Percentiles rank a stretch among this genome's conserved stretches.
phyloP scores from a whole-genome alignment of 2,329 filamentous ascomycete species.

The Gaeumannomyces sp. region DNA sequence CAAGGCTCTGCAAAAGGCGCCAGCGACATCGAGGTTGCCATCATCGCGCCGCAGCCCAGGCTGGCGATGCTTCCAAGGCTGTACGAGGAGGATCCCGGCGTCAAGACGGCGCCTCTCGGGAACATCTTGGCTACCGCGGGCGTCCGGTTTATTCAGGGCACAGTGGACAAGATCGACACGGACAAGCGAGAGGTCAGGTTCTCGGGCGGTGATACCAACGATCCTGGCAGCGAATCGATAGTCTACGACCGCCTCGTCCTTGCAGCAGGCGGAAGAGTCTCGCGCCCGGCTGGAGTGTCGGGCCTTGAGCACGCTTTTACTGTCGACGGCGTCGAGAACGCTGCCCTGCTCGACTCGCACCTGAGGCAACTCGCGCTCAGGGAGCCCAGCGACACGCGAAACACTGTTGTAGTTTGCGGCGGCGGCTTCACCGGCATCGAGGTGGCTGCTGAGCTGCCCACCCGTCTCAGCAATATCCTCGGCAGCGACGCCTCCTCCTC shows the following conservation, averaged over 20 bases:
- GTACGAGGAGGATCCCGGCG: conserved; percentile 25
- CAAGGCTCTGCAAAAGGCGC: conserved; percentile 1
- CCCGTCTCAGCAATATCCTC: conserved; percentile 20
- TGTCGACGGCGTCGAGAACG: conserved; percentile 25
- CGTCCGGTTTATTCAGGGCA: conserved; percentile 22
- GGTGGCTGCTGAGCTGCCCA: conserved; percentile 22
- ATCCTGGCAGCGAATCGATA: conserved; percentile 11
- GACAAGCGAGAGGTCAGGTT: not conserved
- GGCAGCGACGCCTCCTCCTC: not conserved
- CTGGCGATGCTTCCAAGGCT: conserved; percentile 29
- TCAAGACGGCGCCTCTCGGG: conserved; percentile 19
- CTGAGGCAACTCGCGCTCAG: conserved; percentile 20
- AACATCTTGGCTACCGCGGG: conserved; percentile 22
- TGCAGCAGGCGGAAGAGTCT: conserved; percentile 29
- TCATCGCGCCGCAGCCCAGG: conserved; percentile 26
- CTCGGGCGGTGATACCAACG: not conserved
- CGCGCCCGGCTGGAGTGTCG: conserved; percentile 20
- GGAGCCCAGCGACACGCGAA: conserved; percentile 20
- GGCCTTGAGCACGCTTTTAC: conserved; percentile 30
- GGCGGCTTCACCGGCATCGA: conserved; percentile 30
- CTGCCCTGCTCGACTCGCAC: conserved; percentile 16
- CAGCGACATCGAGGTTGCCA: conserved; percentile 21
- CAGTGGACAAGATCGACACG: conserved; percentile 18
- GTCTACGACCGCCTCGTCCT: conserved; percentile 29
- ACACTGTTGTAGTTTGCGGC: conserved; percentile 25